Evolutionary conservation across 208 protist species (phyloP).

Genomic region (Blastocrithidia nonstop): DNA sequence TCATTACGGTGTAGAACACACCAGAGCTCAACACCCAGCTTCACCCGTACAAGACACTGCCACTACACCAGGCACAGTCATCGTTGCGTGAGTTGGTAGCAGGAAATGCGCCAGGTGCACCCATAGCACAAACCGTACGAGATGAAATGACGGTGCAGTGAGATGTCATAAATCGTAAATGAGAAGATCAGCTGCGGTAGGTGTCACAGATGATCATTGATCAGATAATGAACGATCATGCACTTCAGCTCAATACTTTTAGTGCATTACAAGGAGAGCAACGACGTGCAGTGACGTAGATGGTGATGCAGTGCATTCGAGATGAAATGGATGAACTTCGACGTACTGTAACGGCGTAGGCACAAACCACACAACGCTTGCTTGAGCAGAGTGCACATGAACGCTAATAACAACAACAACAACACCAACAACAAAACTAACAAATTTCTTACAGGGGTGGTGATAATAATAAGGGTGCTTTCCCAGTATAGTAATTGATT

Average conservation of each 20-base stretch:
- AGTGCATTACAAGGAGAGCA: constrained; percentile 16
- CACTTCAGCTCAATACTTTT: constrained; percentile 14
- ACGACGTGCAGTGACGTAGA: constrained; percentile 15
- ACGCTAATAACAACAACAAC: background rate
- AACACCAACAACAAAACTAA: background rate
- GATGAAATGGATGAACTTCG: constrained; percentile 19
- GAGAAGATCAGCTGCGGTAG: constrained; percentile 37
- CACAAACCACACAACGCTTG: no score
- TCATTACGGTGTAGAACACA: constrained; percentile 21
- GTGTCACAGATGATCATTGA: constrained; percentile 48
- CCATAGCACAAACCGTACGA: background rate
- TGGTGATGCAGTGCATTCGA: constrained; percentile 29
- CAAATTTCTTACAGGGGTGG: background rate
- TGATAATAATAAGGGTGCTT: no score
- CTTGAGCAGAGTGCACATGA: no score
- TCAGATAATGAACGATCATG: constrained; percentile 13
- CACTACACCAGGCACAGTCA: background rate
- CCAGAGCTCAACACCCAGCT: constrained; percentile 6
- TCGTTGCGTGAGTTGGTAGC: background rate
- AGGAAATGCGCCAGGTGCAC: background rate
- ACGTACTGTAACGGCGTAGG: background rate
- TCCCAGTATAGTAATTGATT: no score
- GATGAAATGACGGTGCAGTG: constrained; percentile 7
- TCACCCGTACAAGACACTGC: background rate
- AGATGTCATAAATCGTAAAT: constrained; percentile 21